Base-by-base conservation (phyloP, 805 yeast species). In the Spathaspora boniae region DNA sequence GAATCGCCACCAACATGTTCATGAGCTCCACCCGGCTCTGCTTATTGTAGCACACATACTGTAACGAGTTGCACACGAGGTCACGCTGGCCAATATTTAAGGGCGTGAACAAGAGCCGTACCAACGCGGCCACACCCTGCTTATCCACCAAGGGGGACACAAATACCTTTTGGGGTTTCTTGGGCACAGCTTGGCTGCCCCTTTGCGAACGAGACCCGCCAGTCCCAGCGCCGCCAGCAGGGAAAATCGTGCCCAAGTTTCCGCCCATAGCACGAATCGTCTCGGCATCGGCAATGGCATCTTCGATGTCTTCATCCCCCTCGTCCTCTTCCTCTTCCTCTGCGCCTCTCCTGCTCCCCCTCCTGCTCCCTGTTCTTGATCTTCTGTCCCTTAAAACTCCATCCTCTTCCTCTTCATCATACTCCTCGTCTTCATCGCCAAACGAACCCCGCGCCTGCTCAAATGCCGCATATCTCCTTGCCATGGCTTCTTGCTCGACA, bases 1-100 rank as follows among this genome's bases (percentile, higher is more conserved):
- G 60, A 29, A 88, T 71, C 12, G 80, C 76, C 26, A 88, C 56
- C 27, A 88, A 51, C 38, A 82, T 60, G 28, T 82, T 78, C 53
- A 88, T 67, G 11, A 86, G 72, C 44, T 89, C 96, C 7, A 76
- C 62, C 36, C 96, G 64, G 5, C 85, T 83, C 44, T 83, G 94
- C 54, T 84, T 84, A 57, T 80, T 86, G 42, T 75, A 72, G 48
- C 94, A 84, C 31, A 88, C 51, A 42, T 74, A 77, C 16, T 75
- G 76, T 37, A 88, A 65, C 4, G 91, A 63, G 33, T 78, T 79
- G 54, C 81, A 80, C 31, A 85, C 67, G 2, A 70, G 60, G 38
- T 79, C 87, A 35, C 89, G 67, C 40, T 75, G 78, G 44, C 62
- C 67, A 47, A 75, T 72, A 1, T 79, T 71, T 45, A 81, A 85